Evolutionary conservation across 2,329 filamentous ascomycete species (phyloP), one percentile per base, ranked within the genome.

Genomic region (Thyridium curvatum): DNA sequence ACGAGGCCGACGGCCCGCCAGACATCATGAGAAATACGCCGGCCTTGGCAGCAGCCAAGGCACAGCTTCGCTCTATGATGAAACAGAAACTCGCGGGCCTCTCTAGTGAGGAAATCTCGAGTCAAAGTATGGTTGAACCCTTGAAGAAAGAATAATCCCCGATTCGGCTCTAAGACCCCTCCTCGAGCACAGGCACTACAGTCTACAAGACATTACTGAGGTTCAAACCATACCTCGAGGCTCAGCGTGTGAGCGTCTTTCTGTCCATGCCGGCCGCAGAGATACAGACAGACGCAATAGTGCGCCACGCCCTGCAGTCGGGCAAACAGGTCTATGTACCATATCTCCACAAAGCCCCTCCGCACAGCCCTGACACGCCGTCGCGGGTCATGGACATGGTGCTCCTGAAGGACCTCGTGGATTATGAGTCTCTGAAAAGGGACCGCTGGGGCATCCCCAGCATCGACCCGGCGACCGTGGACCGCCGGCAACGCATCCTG

Each of bases 401-500:
- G 16, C 80, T 80, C 45, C 69, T 98, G 31, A 67, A 72, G 41
- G 82, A 80, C 18, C 60, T 87, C 37, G 65, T 76, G 18, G 93
- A 98, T 58, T 95, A 90, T 59, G 78, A 88, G 46, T 76, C 77
- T 17, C 68, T 97, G 43, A 65, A 80, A 53, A 73, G 74, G 31
- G 93, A 98, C 61, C 79, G 75, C 57, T 98, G 93, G 93, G 90
- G 89, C 9, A 98, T 98, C 47, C 93, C 93, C n/a, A 91, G 85
- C 26, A 77, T 94, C 41, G 72, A 79, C 43, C 66, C 72, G 36
- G 68, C 74, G 15, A 84, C 84, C 3, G 71, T 94, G 3, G 59
- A 71, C 35, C 62, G 70, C 44, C 76, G 90, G 50, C 72, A 79
- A 49, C 87, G 90, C 49, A 82, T 88, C 42, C 76, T 94, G 40